Base-by-base conservation (phyloP, 768 basidiomycete genomes). In the Trametes gibbosa region DNA sequence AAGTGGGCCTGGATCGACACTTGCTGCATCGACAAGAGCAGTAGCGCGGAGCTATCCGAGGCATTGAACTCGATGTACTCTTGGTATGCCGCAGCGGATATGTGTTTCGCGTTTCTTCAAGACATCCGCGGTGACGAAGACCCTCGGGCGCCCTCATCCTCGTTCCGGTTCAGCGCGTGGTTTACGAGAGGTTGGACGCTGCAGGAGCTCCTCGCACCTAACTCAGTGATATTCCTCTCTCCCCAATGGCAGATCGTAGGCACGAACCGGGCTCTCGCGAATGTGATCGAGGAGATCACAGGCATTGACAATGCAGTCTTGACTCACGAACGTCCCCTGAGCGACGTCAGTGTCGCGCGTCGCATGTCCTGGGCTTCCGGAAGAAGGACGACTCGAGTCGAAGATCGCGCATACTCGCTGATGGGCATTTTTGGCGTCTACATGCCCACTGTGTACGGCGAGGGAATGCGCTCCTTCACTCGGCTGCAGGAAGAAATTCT, bases 21-120 rank as follows among this genome's bases (percentile, higher is more conserved):
- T 10, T 60, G 59, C 39, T 60, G 59, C 29, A 60, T 60, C 40
- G 48, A 60, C 53, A 60, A 60, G 48, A 55, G 53, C 34, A 60
- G 59, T 17, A 60, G 59, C 13, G 52, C 59, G 10, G 59, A 60
- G 32, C 53, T 60, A 27, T 53, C 52, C 8, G 59, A 60, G 41
- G 53, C 59, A 12, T 19, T 59, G 25, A 59, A 59, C 50, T 59
- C 58, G 32, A 59, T 59, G 51, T 59, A 37, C 32, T 19, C 43
- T 13, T 53, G 51, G 51, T 59, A 59, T 19, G 58, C 58, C 2
- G 40, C 40, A 9, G 58, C 58, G 9, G 51, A 39, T 10, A 52
- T 59, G 45, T 59, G 58, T 25, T 59, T 32, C n/a, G 58, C 51
- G 16, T 53, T 48, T 43, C 58, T 59, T 3, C 50, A 59, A 24